Percentiles rank a stretch among this genome's conserved stretches.
Evolutionary conservation across 2,329 filamentous ascomycete genomes (phyloP).

Genomic region (Anthostomella pinea): DNA sequence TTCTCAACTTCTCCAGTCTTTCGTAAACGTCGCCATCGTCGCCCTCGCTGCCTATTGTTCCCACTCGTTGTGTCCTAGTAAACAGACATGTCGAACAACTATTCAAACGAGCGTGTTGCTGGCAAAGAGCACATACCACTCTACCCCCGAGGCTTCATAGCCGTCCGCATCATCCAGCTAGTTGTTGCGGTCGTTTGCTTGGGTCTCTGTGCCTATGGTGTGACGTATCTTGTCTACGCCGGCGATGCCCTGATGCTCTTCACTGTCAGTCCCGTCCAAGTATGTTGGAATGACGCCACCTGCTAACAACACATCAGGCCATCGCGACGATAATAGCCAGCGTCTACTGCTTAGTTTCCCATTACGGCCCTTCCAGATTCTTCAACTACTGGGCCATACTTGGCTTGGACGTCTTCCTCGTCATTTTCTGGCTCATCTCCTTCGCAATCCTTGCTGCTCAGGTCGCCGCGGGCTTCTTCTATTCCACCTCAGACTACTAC

Average conservation of each 20-base stretch:
- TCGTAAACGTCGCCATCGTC: no score
- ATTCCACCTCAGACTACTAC: slow-evolving; percentile 22
- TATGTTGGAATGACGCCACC: no score
- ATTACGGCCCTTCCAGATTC: slow-evolving; percentile 35
- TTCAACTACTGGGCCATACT: slow-evolving; percentile 56
- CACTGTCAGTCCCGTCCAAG: slow-evolving; percentile 36
- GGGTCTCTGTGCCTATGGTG: slow-evolving; percentile 46
- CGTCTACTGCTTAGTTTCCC: slow-evolving; percentile 47
- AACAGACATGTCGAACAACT: slow-evolving; percentile 24
- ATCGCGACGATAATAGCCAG: slow-evolving; percentile 43
- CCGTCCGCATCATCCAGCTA: slow-evolving; percentile 44
- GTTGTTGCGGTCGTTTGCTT: slow-evolving; percentile 44
- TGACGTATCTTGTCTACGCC: slow-evolving; percentile 28
- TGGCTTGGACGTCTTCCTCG: slow-evolving; percentile 47
- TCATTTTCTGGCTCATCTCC: slow-evolving; percentile 51
- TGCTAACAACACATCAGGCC: slow-evolving; percentile 30
- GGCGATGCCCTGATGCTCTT: slow-evolving; percentile 33
- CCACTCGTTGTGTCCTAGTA: slow-evolving; percentile 1
- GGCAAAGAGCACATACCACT: slow-evolving; percentile 46
- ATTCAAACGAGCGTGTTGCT: slow-evolving; percentile 30
- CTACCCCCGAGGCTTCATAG: slow-evolving; percentile 43
- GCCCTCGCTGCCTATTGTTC: background rate
- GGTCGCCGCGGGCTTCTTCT: slow-evolving; percentile 24
- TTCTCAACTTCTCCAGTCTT: background rate
- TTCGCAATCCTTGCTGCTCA: slow-evolving; percentile 41